phyloP scores from a whole-genome alignment of 225 moss, liverwort and hornwort genomes.

The Physcomitrium patens region DNA sequence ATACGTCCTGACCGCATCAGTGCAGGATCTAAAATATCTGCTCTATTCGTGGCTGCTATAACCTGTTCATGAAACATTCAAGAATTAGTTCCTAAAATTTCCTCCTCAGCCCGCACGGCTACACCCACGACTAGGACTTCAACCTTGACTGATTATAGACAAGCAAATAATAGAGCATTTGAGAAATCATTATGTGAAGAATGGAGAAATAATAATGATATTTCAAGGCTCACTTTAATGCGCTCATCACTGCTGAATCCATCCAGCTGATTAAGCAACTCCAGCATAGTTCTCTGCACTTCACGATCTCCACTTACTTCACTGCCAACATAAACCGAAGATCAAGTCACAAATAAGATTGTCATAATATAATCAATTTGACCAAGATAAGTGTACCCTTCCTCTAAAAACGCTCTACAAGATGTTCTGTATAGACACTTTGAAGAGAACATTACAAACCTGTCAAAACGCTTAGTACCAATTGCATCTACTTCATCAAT shows the following conservation, averaged over 20 bases:
- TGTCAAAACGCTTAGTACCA: constrained; percentile 98
- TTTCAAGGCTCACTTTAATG: constrained; percentile 63
- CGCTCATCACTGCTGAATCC: constrained; percentile 95
- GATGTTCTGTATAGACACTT: background rate
- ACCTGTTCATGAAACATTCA: constrained; percentile 53
- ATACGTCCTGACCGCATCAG: constrained; percentile 88
- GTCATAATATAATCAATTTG: constrained; percentile 8
- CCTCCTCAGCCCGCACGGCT: constrained; percentile 11
- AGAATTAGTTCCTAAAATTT: background rate
- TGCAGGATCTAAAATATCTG: constrained; percentile 93
- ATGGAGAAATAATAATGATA: background rate
- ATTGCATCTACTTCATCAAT: constrained; percentile 98
- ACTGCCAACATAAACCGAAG: constrained; percentile 44
- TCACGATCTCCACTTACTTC: constrained; percentile 98
- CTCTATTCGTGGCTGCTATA: constrained; percentile 92
- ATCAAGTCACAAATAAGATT: constrained; percentile 17
- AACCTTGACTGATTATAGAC: background rate
- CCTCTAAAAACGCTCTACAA: constrained; percentile 3
- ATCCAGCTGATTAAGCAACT: constrained; percentile 93
- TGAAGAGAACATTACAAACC: constrained; percentile 41
- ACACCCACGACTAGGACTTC: constrained; percentile 17
- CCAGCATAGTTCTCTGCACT: constrained; percentile 96
- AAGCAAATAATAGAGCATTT: constrained; percentile 10
- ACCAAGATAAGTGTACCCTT: background rate
- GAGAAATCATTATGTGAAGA: background rate